phyloP scores from a whole-genome alignment of 192 early-diverging fungal species.

The Kickxella alabastrina region DNA sequence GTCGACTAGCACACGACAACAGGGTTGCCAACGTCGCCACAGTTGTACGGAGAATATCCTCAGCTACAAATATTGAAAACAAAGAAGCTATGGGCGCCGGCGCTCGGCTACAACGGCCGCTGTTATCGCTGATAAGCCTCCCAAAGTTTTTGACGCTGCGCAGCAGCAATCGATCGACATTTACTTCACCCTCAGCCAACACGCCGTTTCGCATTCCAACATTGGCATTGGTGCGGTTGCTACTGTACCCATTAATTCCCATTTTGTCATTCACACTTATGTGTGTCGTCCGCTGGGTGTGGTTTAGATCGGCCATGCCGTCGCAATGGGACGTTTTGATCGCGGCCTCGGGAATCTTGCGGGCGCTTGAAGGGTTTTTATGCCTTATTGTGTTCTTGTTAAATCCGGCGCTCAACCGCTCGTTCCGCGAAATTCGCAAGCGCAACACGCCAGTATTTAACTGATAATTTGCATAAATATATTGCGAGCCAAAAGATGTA shows the following conservation, averaged over 20 bases:
- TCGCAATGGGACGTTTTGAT: constrained; percentile 44
- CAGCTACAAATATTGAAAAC: background rate
- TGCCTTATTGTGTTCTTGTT: constrained; percentile 48
- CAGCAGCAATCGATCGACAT: constrained; percentile 16
- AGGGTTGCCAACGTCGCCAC: too few relatives aligned
- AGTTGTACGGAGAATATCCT: too few relatives aligned
- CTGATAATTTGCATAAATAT: too few relatives aligned
- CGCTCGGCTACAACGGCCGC: constrained; percentile 5
- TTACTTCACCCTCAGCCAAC: constrained; percentile 6
- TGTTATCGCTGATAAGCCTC: constrained; percentile 16
- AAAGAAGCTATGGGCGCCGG: too few relatives aligned
- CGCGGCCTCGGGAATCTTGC: constrained; percentile 36
- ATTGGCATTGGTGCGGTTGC: constrained; percentile 29
- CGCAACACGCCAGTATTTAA: constrained; percentile 33
- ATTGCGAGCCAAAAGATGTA: too few relatives aligned
- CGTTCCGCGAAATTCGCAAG: constrained; percentile 46
- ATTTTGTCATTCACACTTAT: constrained; percentile 49
- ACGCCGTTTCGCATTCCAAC: constrained; percentile 41
- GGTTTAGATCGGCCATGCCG: constrained; percentile 44
- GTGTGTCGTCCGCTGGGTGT: constrained; percentile 48
- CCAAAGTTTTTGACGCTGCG: constrained; percentile 14
- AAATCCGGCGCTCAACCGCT: constrained; percentile 45
- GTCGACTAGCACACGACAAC: background rate
- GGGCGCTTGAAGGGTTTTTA: constrained; percentile 35
- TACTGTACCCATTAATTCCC: constrained; percentile 46